These are phyloP conservation scores for Apiotrichum siamense DNA, from an alignment of 1,284 basidiomycete species.

Conservation along the genomic window DNA sequence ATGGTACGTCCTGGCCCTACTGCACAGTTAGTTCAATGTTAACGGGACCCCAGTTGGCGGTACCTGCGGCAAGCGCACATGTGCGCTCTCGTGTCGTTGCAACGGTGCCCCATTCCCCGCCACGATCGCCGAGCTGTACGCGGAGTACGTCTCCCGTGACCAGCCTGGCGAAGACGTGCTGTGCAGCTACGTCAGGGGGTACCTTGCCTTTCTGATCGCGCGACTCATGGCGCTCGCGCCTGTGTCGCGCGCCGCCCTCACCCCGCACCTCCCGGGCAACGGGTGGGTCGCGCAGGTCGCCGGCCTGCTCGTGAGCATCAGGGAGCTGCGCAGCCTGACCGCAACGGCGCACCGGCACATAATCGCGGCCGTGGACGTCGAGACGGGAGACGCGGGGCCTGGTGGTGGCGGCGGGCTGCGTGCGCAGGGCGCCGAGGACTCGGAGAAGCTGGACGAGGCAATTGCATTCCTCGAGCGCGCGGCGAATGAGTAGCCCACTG, in stretches of 20 bases:
- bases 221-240: neutral
- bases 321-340: neutral
- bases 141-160: neutral
- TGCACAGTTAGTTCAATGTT: neutral
- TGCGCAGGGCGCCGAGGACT: neutral
- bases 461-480: neutral
- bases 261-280: constrained; percentile 1
- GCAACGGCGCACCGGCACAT: neutral
- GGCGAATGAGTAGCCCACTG: no score
- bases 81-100: constrained; percentile 8
- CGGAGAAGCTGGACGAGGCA: neutral
- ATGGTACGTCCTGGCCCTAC: no score
- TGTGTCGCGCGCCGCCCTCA: neutral
- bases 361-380: neutral
- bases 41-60: constrained; percentile 1
- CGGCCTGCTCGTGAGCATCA: neutral
- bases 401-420: neutral
- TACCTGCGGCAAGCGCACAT: constrained; percentile 9
- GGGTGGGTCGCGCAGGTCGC: neutral
- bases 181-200: constrained; percentile 3
- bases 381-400: neutral
- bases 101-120: neutral
- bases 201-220: constrained; percentile 10
- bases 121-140: constrained; percentile 5
- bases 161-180: neutral